Evolutionary conservation across 1,284 basidiomycete genomes (phyloP).

Genomic region (Pseudozyma thailandica): DNA sequence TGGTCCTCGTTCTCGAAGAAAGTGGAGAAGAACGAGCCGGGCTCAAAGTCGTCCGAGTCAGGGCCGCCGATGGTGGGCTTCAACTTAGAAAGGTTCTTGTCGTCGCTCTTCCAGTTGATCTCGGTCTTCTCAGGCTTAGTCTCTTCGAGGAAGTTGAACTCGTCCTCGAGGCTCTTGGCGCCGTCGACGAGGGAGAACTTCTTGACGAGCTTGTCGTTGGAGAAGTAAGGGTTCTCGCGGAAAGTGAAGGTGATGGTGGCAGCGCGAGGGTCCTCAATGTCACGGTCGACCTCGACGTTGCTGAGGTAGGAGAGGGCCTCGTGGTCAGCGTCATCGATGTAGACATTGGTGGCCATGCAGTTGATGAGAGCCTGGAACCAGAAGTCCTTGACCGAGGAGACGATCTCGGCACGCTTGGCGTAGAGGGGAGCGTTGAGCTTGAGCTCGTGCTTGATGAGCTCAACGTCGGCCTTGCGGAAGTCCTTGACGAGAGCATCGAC

Average conservation of each 20-base stretch:
- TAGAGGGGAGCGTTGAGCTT: slow-evolving; percentile 61
- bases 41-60: slow-evolving; percentile 72
- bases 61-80: slow-evolving; percentile 74
- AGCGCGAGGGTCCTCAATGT: slow-evolving; percentile 59
- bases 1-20: slow-evolving; percentile 73
- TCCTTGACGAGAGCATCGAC: slow-evolving; percentile 54
- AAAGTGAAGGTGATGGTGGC: slow-evolving; percentile 62
- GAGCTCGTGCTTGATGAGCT: slow-evolving; percentile 58
- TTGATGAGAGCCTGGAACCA: slow-evolving; percentile 65
- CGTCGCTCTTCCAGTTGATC: slow-evolving; percentile 83
- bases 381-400: slow-evolving; percentile 57
- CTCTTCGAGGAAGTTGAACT: slow-evolving; percentile 64
- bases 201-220: slow-evolving; percentile 59
- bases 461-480: slow-evolving; percentile 53
- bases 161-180: slow-evolving; percentile 49
- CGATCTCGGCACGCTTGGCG: slow-evolving; percentile 60
- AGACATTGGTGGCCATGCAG: slow-evolving; percentile 63
- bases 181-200: slow-evolving; percentile 57
- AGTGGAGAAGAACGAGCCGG: slow-evolving; percentile 87
- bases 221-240: slow-evolving; percentile 61
- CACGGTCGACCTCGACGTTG: slow-evolving; percentile 56
- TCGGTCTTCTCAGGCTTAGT: slow-evolving; percentile 68
- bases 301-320: slow-evolving; percentile 58
- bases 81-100: slow-evolving; percentile 79
- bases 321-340: slow-evolving; percentile 65